Base-by-base conservation (phyloP, 2,329 filamentous ascomycete species). In the Epichloe gansuensis region DNA sequence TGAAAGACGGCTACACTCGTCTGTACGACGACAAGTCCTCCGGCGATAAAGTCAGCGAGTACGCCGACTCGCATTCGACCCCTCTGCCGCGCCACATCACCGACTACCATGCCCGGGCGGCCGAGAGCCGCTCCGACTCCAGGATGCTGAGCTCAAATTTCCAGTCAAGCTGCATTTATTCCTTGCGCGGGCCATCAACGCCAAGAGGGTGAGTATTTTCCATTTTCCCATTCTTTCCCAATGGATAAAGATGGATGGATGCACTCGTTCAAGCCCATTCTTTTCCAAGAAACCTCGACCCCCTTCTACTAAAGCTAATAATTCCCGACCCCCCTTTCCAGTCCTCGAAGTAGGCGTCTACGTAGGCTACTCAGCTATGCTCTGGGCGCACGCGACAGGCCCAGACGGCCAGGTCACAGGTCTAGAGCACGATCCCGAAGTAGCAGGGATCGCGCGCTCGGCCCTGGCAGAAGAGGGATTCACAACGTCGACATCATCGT, bases 331-430 rank as follows among this genome's bases (percentile, higher is more conserved):
- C 17, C 17, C 17, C 1, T 12, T 5, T 12, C 48, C 5, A 75
- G 72, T 76, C 15, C 68, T 76, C 49, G 74, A 76, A 54, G 66
- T 76, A 38, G 74, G 74, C 42, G 72, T 75, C 52, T 76, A 72
- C 54, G 64, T 73, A 23, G 73, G 74, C 42, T 75, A 74, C 62
- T 76, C 73, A n/a, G 64, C 67, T 58, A 66, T 76, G 59, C 66
- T 72, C 15, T 76, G 73, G 73, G 62, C 72, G 2, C 67, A 76
- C 23, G 73, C 72, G 34, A 66, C 74, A 3, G 74, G 74, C 0
- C 65, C 67, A 2, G 61, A 65, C 2, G 74, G 74, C 48, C 60
- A 60, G 13, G 73, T 76, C 47, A 69, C 46, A 60, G 74, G 60
- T 57, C 68, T 79, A 9, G 75, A 78, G 62, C 74, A 69, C 52